These are phyloP conservation scores for Chrysoporthe cubensis DNA, from an alignment of 2,329 filamentous ascomycete genomes.

Conservation along the genomic window DNA sequence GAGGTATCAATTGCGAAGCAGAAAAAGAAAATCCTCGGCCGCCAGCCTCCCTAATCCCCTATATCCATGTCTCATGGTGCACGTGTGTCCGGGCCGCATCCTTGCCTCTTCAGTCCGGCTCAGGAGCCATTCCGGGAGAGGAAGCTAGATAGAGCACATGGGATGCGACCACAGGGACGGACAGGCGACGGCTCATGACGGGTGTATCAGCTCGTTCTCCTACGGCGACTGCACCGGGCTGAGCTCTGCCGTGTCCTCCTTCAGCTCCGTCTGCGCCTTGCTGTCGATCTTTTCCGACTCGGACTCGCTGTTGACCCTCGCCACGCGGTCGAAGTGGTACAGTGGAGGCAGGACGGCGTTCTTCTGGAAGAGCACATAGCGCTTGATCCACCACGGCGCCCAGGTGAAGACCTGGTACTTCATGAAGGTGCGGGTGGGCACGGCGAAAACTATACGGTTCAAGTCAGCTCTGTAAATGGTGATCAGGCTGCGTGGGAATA, in stretches of 20 bases:
- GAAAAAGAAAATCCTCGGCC: background rate
- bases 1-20: slow-evolving; percentile 5
- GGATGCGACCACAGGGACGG: background rate
- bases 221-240: background rate
- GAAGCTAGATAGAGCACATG: no score
- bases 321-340: slow-evolving; percentile 43
- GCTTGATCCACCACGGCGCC: slow-evolving; percentile 63
- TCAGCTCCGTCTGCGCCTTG: slow-evolving; percentile 7
- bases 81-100: background rate
- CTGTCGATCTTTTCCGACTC: slow-evolving; percentile 16
- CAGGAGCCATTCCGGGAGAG: background rate
- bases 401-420: slow-evolving; percentile 59
- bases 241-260: background rate
- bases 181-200: background rate
- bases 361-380: slow-evolving; percentile 57
- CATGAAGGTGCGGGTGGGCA: slow-evolving; percentile 62
- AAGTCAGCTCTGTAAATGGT: background rate
- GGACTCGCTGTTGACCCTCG: slow-evolving; percentile 4
- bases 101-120: background rate
- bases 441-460: slow-evolving; percentile 51
- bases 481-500: background rate
- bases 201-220: background rate
- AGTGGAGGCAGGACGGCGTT: slow-evolving; percentile 45
- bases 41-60: background rate
- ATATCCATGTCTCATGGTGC: background rate